phyloP scores from a whole-genome alignment of 805 yeast genomes.

The Myxozyma lipomycoides region DNA sequence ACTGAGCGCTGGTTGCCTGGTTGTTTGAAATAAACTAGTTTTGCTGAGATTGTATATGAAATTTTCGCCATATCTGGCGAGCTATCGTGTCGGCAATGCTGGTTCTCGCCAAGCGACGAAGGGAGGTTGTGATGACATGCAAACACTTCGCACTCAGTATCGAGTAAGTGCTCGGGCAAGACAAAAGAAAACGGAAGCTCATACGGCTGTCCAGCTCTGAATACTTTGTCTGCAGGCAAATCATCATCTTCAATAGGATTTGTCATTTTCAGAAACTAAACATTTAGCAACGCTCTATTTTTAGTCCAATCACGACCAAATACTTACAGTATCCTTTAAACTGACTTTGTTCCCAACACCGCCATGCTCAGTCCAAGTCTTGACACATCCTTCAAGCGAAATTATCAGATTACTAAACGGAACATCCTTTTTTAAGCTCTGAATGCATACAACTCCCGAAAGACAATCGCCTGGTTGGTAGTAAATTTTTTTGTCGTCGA shows the following conservation, averaged over 20 bases:
- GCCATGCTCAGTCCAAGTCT: slow-evolving; percentile 13
- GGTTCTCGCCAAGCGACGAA: slow-evolving; percentile 15
- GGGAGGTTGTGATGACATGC: slow-evolving; percentile 17
- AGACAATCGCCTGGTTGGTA: slow-evolving; percentile 19
- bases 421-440: slow-evolving; percentile 2
- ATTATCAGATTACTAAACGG: slow-evolving; percentile 6
- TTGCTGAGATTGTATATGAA: slow-evolving; percentile 10
- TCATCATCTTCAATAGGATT: slow-evolving; percentile 13
- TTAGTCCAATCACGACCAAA: neutral
- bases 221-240: slow-evolving; percentile 4
- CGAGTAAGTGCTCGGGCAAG: slow-evolving; percentile 21
- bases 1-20: neutral
- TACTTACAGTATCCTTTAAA: slow-evolving; percentile 9
- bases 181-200: slow-evolving; percentile 18
- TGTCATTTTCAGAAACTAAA: slow-evolving; percentile 19
- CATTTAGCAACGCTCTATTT: neutral
- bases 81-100: slow-evolving; percentile 11
- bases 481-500: slow-evolving; percentile 10
- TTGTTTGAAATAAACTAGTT: slow-evolving; percentile 1
- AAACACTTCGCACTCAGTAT: slow-evolving; percentile 13
- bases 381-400: slow-evolving; percentile 18
- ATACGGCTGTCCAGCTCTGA: slow-evolving; percentile 12
- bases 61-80: slow-evolving; percentile 24
- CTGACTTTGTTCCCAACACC: slow-evolving; percentile 4
- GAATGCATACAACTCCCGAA: slow-evolving; percentile 11